phyloP scores from a whole-genome alignment of 768 basidiomycete species.

The Favolaschia claudopus region DNA sequence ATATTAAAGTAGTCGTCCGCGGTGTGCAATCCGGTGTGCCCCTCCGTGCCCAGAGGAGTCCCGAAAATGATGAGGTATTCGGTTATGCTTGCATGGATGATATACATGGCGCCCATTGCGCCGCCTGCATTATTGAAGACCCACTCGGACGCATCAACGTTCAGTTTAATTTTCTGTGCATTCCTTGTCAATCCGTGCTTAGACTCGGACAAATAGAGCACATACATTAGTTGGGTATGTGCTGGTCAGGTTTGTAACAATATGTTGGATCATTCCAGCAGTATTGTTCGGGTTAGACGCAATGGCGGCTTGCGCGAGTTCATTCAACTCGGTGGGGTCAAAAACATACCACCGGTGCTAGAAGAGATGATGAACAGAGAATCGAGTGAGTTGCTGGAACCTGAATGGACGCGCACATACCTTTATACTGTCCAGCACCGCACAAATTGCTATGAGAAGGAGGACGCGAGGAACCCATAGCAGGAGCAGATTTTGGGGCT shows the following conservation, averaged over 20 bases:
- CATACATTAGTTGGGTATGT: constrained; percentile 72
- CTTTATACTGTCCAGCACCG: constrained; percentile 70
- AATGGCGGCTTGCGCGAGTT: constrained; percentile 79
- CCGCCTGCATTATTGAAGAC: constrained; percentile 97
- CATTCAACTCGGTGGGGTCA: constrained; percentile 73
- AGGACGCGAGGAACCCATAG: constrained; percentile 49
- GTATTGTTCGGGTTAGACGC: constrained; percentile 67
- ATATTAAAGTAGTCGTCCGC: constrained; percentile 99
- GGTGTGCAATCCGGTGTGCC: constrained; percentile 91
- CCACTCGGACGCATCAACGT: constrained; percentile 80
- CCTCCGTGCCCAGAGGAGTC: constrained; percentile 96
- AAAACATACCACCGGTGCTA: constrained; percentile 91
- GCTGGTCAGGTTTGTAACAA: constrained; percentile 79
- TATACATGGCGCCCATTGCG: constrained; percentile 98
- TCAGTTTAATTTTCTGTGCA: constrained; percentile 62
- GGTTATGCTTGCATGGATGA: constrained; percentile 95
- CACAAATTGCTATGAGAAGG: constrained; percentile 47
- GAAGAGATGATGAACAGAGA: neutral
- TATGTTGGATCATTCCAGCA: constrained; percentile 78
- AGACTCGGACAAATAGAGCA: too few species aligned
- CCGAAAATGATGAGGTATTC: constrained; percentile 98
- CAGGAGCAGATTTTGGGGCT: constrained; percentile 20
- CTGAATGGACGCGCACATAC: constrained; percentile 40
- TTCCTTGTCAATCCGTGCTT: too few species aligned
- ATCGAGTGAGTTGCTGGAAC: neutral